Evolutionary conservation across 2,329 filamentous ascomycete species (phyloP).

Genomic region (Xylariaceae sp.): DNA sequence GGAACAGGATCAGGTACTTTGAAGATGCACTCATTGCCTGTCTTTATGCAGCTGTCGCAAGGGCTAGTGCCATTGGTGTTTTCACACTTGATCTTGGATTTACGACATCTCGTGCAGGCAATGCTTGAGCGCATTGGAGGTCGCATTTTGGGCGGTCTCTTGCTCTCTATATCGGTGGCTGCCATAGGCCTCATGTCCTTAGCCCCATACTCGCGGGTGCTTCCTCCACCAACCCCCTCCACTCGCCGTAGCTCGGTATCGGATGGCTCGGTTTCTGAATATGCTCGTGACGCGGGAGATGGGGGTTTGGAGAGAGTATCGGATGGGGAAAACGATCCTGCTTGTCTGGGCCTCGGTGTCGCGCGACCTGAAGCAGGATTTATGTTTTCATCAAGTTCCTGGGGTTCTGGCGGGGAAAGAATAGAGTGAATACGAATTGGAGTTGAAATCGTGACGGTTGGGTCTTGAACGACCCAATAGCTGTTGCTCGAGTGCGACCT

Average conservation of each 20-base stretch:
- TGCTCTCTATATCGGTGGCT: constrained; percentile 46
- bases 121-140: constrained; percentile 77
- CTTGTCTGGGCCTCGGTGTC: constrained; percentile 45
- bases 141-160: constrained; percentile 53
- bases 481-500: constrained; percentile 26
- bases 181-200: constrained; percentile 45
- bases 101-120: constrained; percentile 76
- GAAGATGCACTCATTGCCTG: constrained; percentile 68
- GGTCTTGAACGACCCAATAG: constrained; percentile 48
- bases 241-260: constrained; percentile 35
- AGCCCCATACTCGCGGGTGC: constrained; percentile 35
- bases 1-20: constrained; percentile 65
- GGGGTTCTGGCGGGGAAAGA: constrained; percentile 53
- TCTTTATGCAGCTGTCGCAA: constrained; percentile 77
- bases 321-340: constrained; percentile 45
- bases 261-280: constrained; percentile 37
- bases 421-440: constrained; percentile 60
- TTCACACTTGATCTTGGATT: constrained; percentile 87
- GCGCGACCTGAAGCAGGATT: constrained; percentile 41
- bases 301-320: constrained; percentile 40
- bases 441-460: constrained; percentile 57
- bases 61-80: constrained; percentile 75
- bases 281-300: constrained; percentile 35
- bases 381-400: constrained; percentile 48
- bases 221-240: constrained; percentile 33